Evolutionary conservation across 2,329 filamentous ascomycete species (phyloP).

Genomic region (Phaeophleospora eucalypticola): DNA sequence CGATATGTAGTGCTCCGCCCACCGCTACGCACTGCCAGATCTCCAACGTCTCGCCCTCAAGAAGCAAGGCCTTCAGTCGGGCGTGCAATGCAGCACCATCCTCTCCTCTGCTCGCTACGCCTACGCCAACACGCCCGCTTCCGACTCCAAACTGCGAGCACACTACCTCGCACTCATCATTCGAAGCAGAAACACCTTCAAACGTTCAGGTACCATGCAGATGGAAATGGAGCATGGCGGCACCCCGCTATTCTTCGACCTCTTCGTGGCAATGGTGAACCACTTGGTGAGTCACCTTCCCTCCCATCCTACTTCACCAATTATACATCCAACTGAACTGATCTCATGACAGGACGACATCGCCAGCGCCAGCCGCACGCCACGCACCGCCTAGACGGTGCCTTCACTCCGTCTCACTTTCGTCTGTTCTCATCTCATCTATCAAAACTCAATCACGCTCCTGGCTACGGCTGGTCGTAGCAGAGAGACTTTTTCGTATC

Average conservation of each 20-base stretch:
- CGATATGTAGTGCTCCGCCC: conserved; percentile 62
- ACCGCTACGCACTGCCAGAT: conserved; percentile 77
- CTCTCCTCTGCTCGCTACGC: conserved; percentile 83
- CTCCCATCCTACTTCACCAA: neutral
- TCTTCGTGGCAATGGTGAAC: conserved; percentile 90
- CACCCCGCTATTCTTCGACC: conserved; percentile 77
- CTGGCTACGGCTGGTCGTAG: conserved; percentile 13
- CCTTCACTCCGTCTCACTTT: neutral
- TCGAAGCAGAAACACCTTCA: conserved; percentile 80
- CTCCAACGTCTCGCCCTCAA: conserved; percentile 79
- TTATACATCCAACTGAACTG: neutral
- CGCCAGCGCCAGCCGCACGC: conserved; percentile 18
- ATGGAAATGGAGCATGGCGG: conserved; percentile 87
- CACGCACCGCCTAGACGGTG: conserved; percentile 1
- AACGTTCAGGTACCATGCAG: conserved; percentile 92
- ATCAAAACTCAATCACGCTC: conserved; percentile 4
- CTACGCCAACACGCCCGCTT: conserved; percentile 83
- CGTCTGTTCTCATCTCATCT: conserved; percentile 8
- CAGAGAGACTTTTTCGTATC: conserved; percentile 11
- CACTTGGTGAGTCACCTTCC: conserved; percentile 62
- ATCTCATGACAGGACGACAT: conserved; percentile 25
- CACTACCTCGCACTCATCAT: conserved; percentile 93
- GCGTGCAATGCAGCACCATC: conserved; percentile 80
- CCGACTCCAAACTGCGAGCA: conserved; percentile 82
- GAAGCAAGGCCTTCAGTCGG: conserved; percentile 84